These are phyloP conservation scores for Ophiostoma ips DNA, from an alignment of 2,329 filamentous ascomycete genomes.

Conservation along the genomic window DNA sequence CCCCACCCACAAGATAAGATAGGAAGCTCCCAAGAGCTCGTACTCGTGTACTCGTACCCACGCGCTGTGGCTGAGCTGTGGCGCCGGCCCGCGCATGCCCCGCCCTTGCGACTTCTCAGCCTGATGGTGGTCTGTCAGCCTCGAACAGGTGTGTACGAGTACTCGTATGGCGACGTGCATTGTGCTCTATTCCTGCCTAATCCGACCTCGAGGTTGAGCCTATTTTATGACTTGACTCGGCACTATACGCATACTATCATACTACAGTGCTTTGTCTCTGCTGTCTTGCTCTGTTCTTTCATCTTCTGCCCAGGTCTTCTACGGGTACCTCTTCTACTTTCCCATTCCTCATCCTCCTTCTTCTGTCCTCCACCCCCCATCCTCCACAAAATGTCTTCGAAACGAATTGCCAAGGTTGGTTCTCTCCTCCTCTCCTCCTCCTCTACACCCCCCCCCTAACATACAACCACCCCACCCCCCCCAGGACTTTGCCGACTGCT, in stretches of 20 bases:
- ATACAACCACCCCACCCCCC: background rate
- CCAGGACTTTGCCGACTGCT: conserved; percentile 42
- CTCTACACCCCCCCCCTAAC: background rate
- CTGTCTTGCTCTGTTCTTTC: no score
- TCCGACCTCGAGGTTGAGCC: background rate
- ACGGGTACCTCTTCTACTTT: no score
- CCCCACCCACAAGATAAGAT: background rate
- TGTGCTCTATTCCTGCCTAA: background rate
- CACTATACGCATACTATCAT: no score
- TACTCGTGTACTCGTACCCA: no score
- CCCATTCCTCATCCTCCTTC: conserved; percentile 17
- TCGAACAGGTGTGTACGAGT: background rate
- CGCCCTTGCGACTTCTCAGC: background rate
- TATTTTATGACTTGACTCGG: no score
- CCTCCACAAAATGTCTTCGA: conserved; percentile 18
- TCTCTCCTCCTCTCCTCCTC: no score
- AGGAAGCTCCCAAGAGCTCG: background rate
- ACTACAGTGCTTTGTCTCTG: no score
- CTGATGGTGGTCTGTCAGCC: background rate
- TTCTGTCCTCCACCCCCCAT: conserved; percentile 16
- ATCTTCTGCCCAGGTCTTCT: no score
- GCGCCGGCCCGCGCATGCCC: background rate
- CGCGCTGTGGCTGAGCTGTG: conserved; percentile 6
- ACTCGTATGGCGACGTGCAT: no score
- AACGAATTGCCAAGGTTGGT: conserved; percentile 13